phyloP scores from a whole-genome alignment of 1,139 yeast species.

The Kluyveromyces marxianus region DNA sequence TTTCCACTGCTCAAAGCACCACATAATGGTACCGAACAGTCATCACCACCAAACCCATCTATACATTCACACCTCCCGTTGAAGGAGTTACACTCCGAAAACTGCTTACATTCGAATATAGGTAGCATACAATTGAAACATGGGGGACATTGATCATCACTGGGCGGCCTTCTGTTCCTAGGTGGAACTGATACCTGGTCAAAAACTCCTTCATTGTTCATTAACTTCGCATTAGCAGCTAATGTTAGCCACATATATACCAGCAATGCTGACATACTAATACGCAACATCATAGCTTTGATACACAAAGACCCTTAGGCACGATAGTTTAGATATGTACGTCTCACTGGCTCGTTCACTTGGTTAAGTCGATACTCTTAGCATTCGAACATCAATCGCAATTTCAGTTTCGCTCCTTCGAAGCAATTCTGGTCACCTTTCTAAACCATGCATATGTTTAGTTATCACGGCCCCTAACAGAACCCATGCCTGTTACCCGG shows the following conservation, averaged over 20 bases:
- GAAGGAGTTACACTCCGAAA: slow-evolving; percentile 73
- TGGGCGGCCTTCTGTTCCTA: not conserved
- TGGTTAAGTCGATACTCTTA: no score
- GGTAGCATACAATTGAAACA: slow-evolving; percentile 94
- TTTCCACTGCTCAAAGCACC: slow-evolving; percentile 69
- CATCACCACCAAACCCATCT: slow-evolving; percentile 89
- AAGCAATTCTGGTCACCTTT: no score
- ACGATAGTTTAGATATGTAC: no score
- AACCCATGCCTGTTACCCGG: not conserved
- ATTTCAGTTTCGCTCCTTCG: no score
- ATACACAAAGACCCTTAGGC: no score
- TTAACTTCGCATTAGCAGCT: not conserved
- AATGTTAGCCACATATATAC: not conserved
- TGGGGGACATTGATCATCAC: slow-evolving; percentile 58
- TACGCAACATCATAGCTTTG: no score
- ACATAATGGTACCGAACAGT: slow-evolving; percentile 84
- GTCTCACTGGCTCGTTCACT: no score
- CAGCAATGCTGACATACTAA: not conserved
- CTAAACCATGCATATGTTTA: no score
- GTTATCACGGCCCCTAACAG: no score
- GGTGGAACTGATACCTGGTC: not conserved
- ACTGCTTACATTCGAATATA: slow-evolving; percentile 83
- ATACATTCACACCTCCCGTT: slow-evolving; percentile 92
- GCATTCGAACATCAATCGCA: no score
- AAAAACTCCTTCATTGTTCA: not conserved